These are phyloP conservation scores for Hypoxylon cercidicola DNA, from an alignment of 495 filamentous ascomycete genomes.

Conservation along the genomic window DNA sequence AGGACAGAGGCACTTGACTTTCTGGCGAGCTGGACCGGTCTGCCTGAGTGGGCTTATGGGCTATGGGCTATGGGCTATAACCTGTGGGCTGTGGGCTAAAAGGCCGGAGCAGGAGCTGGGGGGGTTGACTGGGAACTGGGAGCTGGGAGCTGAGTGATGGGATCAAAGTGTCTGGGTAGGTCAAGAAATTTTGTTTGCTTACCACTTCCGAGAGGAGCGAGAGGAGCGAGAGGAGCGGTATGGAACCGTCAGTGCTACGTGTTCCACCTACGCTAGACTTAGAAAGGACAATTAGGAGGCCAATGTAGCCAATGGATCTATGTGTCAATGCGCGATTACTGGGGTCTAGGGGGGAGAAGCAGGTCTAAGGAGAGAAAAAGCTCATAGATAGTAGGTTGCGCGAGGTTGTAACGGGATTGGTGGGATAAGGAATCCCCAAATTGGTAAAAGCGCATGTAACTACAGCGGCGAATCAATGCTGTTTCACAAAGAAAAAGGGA, in stretches of 20 bases:
- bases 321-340: conserved; percentile 39
- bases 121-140: conserved; percentile 6
- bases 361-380: neutral
- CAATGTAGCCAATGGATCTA: conserved; percentile 30
- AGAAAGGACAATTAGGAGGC: conserved; percentile 21
- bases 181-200: conserved; percentile 40
- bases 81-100: conserved; percentile 21
- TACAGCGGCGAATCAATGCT: neutral
- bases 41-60: neutral
- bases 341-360: neutral
- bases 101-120: conserved; percentile 1
- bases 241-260: conserved; percentile 25
- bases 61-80: neutral
- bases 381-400: too few species aligned
- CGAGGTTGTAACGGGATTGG: conserved; percentile 22
- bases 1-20: conserved; percentile 33
- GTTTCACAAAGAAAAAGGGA: conserved; percentile 12
- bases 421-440: conserved; percentile 9
- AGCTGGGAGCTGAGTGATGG: conserved; percentile 19
- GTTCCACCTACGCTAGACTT: conserved; percentile 30
- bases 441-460: conserved; percentile 20
- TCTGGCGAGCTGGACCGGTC: conserved; percentile 39
- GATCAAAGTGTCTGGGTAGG: conserved; percentile 37
- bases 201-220: conserved; percentile 30
- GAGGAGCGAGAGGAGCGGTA: neutral